Conservation (phyloP, 2,329 filamentous ascomycete genomes). For the Pestalotiopsis fici region DNA sequence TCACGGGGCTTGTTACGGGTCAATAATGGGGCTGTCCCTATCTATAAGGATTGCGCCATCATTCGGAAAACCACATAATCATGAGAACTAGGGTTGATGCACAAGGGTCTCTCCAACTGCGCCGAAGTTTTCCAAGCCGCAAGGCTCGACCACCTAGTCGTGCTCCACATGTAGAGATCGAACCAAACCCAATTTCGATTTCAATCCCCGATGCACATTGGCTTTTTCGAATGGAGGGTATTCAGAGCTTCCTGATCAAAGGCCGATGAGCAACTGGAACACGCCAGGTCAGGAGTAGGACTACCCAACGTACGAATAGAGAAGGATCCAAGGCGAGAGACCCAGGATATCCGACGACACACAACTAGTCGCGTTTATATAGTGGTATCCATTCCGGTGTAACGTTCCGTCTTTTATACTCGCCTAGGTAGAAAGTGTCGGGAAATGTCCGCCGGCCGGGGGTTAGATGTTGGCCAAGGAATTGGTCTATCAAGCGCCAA, state of each 20-base stretch:
- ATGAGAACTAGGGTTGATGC: neutral
- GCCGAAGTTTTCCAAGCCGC: neutral
- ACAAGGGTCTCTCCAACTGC: neutral
- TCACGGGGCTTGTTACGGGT: no score
- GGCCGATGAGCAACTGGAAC: no score
- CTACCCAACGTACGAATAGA: no score
- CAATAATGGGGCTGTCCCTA: no score
- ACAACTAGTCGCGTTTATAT: neutral
- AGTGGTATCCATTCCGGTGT: neutral
- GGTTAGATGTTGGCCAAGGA: neutral
- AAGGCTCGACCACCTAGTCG: no score
- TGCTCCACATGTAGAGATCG: no score
- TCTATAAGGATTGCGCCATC: neutral
- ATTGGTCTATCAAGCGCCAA: neutral
- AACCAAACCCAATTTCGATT: no score
- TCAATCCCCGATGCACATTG: no score
- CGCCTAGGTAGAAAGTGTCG: neutral
- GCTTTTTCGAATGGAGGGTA: no score
- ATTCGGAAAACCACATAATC: neutral
- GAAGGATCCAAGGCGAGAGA: no score
- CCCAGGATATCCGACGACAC: neutral
- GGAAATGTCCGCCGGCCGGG: neutral
- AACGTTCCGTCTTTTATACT: neutral
- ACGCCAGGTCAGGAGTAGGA: no score
- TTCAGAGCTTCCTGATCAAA: no score